Evolutionary conservation across 495 filamentous ascomycete species (phyloP), one percentile per base, ranked within the genome.

Genomic region (Mycothermus thermophilus): DNA sequence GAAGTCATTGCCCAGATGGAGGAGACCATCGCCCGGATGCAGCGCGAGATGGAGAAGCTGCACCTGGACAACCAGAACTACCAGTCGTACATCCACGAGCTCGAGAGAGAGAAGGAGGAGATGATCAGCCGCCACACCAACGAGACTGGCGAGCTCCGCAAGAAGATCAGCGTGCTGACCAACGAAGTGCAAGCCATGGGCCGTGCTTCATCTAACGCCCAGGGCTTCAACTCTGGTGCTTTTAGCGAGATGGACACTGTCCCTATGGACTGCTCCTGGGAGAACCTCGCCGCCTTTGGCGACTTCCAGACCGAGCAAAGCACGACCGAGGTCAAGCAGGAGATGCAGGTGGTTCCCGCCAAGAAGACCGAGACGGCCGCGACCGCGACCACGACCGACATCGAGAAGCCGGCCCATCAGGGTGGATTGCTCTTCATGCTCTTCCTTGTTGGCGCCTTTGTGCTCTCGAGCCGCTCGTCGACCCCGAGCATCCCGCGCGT

Each of bases 381-480:
- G 27, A 51, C n/a, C n/a, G n/a, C n/a, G n/a, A n/a, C n/a, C n/a
- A n/a, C 63, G 27, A 56, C 58, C 47, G 72, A 74, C 25, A 58
- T 59, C 30, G 75, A 80, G 41, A 75, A 79, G 52, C 64, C 75
- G 13, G 63, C 71, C 42, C 67, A 72, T 40, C 72, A 74, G 46
- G 68, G 73, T 34, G 75, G 77, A 34, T 59, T 82, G 30, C 60
- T 82, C 32, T 68, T 81, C 50, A 77, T 79, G 86, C 83, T 94
- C 46, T 83, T 97, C 41, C 81, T 97, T 38, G 87, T 93, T 50
- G 90, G 90, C 47, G 90, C 90, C 32, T 95, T 93, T 56, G 85
- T 96, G 41, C 85, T 88, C 34, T 94, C 87, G 29, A 93, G 88
- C 63, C 54, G 64, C 59, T 74, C 55, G 50, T 72, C 54, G 51